phyloP scores from a whole-genome alignment of 78 protist species.

The Chrysochromulina parva region DNA sequence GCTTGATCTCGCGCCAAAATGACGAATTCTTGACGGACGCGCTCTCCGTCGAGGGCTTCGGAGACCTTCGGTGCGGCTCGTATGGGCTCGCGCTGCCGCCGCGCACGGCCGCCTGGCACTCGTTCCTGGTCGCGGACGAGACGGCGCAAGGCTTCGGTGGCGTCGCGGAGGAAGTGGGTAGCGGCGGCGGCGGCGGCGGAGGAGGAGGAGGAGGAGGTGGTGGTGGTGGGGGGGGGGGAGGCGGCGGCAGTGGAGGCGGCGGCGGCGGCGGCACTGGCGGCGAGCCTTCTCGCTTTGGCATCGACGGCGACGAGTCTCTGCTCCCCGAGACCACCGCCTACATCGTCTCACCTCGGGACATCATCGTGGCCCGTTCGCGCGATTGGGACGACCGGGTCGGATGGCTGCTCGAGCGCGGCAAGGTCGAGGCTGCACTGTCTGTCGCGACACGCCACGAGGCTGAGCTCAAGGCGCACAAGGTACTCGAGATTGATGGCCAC shows the following conservation, averaged over 20 bases:
- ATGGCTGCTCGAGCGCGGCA: not conserved
- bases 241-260: not conserved
- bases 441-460: not conserved
- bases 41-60: not conserved
- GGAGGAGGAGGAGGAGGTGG: no score
- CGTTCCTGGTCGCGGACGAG: no score
- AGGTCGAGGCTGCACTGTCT: slow-evolving; percentile 11
- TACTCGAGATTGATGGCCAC: not conserved
- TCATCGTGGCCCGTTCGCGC: slow-evolving; percentile 15
- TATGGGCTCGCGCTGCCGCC: not conserved
- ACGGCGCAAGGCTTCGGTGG: not conserved
- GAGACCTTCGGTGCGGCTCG: not conserved
- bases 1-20: not conserved
- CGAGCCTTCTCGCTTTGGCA: no score
- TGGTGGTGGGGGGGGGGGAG: no score
- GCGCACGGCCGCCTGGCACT: not conserved
- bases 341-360: slow-evolving; percentile 23
- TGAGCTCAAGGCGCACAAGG: not conserved
- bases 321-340: not conserved
- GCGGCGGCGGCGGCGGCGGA: not conserved
- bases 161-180: not conserved
- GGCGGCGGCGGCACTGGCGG: not conserved
- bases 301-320: no score
- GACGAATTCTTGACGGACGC: not conserved
- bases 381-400: slow-evolving; percentile 20